Conservation (phyloP, 768 basidiomycete species). For the Calocera viscosa region DNA sequence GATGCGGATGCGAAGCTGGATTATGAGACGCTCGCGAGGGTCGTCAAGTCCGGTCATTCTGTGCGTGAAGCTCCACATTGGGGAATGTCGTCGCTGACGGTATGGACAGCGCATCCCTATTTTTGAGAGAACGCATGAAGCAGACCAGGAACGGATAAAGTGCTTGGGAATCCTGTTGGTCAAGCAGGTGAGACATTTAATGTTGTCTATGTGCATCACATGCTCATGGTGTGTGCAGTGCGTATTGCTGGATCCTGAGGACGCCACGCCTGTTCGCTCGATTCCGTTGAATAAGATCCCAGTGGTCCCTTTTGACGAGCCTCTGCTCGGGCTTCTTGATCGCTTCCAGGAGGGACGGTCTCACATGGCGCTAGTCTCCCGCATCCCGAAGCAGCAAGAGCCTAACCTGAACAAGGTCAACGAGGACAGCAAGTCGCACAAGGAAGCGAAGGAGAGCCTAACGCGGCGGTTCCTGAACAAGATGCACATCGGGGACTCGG, state of each 20-base stretch:
- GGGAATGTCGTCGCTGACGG: slow-evolving; percentile 48
- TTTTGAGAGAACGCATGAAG: slow-evolving; percentile 7
- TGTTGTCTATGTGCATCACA: neutral
- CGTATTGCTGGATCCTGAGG: slow-evolving; percentile 76
- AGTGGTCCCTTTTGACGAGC: slow-evolving; percentile 75
- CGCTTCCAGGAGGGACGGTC: slow-evolving; percentile 82
- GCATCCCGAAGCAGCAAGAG: slow-evolving; percentile 39
- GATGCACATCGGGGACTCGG: slow-evolving; percentile 55
- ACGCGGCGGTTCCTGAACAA: slow-evolving; percentile 64
- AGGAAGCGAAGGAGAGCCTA: slow-evolving; percentile 66
- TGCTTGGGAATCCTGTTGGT: slow-evolving; percentile 79
- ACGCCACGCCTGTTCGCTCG: slow-evolving; percentile 68
- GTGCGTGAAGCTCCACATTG: slow-evolving; percentile 63
- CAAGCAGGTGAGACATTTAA: slow-evolving; percentile 42
- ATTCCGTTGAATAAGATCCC: slow-evolving; percentile 79
- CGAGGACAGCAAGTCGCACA: slow-evolving; percentile 40
- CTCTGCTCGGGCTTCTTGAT: slow-evolving; percentile 72
- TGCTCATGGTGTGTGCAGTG: slow-evolving; percentile 35
- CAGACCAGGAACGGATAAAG: slow-evolving; percentile 48
- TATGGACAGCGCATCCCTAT: slow-evolving; percentile 8
- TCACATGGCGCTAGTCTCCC: slow-evolving; percentile 83
- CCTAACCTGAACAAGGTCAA: slow-evolving; percentile 21
- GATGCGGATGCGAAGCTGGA: slow-evolving; percentile 74
- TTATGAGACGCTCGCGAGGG: slow-evolving; percentile 61
- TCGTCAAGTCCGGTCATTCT: slow-evolving; percentile 72